These are phyloP conservation scores for Mycosphaerelloides madeirae DNA, from an alignment of 2,329 filamentous ascomycete genomes.

Conservation along the genomic window DNA sequence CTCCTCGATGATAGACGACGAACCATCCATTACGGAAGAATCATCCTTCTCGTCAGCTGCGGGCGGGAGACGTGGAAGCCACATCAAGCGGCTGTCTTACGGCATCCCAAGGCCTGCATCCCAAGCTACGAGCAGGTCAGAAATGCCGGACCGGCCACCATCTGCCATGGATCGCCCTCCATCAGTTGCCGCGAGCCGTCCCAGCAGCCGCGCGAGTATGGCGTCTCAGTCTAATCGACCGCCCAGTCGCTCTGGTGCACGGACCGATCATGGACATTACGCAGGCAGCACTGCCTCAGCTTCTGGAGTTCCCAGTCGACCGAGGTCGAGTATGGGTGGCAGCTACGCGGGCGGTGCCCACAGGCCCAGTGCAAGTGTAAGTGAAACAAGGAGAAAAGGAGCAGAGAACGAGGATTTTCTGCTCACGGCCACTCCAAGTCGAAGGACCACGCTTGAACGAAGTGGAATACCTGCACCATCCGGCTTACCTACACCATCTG, in stretches of 20 bases:
- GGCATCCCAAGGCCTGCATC: slow-evolving; percentile 36
- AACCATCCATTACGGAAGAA: slow-evolving; percentile 12
- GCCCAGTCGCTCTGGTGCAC: slow-evolving; percentile 41
- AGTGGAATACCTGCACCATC: slow-evolving; percentile 16
- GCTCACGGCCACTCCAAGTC: slow-evolving; percentile 6
- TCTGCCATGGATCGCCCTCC: slow-evolving; percentile 25
- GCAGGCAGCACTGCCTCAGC: slow-evolving; percentile 12
- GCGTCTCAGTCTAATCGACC: slow-evolving; percentile 18
- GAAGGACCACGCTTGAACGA: slow-evolving; percentile 20
- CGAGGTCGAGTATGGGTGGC: slow-evolving; percentile 66
- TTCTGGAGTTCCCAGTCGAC: slow-evolving; percentile 43
- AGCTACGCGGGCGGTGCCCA: slow-evolving; percentile 40
- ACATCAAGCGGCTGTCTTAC: slow-evolving; percentile 48
- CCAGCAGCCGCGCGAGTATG: slow-evolving; percentile 65
- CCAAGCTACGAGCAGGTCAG: slow-evolving; percentile 22
- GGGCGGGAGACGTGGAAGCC: slow-evolving; percentile 21
- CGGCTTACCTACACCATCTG: slow-evolving; percentile 12
- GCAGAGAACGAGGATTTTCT: slow-evolving; percentile 16
- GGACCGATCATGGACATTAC: slow-evolving; percentile 37
- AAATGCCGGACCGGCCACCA: slow-evolving; percentile 24
- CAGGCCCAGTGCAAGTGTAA: slow-evolving; percentile 24
- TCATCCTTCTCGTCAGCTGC: slow-evolving; percentile 12
- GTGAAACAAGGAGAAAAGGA: slow-evolving; percentile 33
- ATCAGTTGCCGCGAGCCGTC: slow-evolving; percentile 51
- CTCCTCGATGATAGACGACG: slow-evolving; percentile 31